Percentiles rank a stretch among this genome's conserved stretches.
These are phyloP conservation scores for Gracilariopsis chorda DNA, from an alignment of 23 red algal species.

Conservation along the genomic window DNA sequence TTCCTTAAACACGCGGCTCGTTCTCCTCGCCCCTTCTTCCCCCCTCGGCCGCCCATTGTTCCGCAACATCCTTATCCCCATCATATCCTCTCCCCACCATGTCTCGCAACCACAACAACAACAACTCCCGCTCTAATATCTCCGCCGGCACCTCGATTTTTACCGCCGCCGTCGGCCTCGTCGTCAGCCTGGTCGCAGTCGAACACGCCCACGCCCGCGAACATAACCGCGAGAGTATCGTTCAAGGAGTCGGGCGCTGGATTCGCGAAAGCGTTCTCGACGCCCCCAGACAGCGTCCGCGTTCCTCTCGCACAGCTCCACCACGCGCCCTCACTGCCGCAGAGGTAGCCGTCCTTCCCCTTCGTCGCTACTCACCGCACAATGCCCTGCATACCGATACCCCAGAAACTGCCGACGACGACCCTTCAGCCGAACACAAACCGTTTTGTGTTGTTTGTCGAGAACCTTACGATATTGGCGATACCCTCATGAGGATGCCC, in stretches of 20 bases:
- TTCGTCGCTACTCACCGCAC: slow-evolving; percentile 2
- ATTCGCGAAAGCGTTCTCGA: slow-evolving; percentile 45
- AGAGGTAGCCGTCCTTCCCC: slow-evolving; percentile 36
- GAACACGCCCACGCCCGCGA: slow-evolving; percentile 62
- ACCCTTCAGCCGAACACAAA: background rate
- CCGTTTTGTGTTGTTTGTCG: slow-evolving; percentile 56
- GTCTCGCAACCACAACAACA: slow-evolving; percentile 34
- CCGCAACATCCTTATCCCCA: background rate
- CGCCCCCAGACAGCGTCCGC: background rate
- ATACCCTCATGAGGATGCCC: slow-evolving; percentile 38
- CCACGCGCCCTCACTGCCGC: slow-evolving; percentile 21
- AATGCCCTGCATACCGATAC: background rate
- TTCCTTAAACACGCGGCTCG: background rate
- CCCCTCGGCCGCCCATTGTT: background rate
- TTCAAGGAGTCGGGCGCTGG: slow-evolving; percentile 47
- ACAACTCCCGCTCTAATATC: background rate
- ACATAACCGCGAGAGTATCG: slow-evolving; percentile 49
- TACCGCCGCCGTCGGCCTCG: slow-evolving; percentile 36
- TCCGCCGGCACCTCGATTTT: slow-evolving; percentile 26
- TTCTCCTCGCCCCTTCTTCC: background rate
- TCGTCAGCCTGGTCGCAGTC: slow-evolving; percentile 37
- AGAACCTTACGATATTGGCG: slow-evolving; percentile 40
- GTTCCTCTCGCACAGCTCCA: background rate
- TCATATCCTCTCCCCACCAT: background rate
- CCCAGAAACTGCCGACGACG: background rate